phyloP scores from a whole-genome alignment of 2,329 filamentous ascomycete species.

The Colletotrichum horii region DNA sequence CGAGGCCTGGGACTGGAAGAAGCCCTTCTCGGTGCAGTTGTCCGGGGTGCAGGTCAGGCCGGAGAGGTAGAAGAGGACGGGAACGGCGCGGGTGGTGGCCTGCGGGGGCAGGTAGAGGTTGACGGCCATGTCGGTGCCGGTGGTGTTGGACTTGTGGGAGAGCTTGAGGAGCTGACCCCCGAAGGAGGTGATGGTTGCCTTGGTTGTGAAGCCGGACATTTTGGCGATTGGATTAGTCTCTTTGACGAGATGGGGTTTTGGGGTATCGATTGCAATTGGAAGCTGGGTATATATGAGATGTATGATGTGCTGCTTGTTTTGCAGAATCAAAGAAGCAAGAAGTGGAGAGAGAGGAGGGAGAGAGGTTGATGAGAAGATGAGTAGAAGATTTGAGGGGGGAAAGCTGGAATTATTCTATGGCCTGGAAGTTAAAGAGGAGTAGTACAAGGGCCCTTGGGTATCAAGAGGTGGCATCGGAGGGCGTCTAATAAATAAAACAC shows the following conservation, averaged over 20 bases:
- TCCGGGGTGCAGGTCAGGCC: conserved; percentile 95
- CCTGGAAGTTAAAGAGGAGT: conserved; percentile 7
- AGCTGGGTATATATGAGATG: conserved; percentile 13
- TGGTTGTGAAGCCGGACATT: conserved; percentile 84
- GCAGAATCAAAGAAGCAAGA: not conserved
- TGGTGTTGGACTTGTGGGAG: conserved; percentile 78
- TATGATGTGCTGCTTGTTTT: not conserved
- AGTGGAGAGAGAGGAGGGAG: not conserved
- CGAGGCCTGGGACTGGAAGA: conserved; percentile 85
- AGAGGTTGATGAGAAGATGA: not conserved
- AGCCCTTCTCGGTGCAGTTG: conserved; percentile 82
- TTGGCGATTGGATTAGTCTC: not conserved
- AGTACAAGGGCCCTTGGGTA: not conserved
- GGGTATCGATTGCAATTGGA: conserved; percentile 3
- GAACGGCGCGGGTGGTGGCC: conserved; percentile 65
- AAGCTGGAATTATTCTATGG: conserved; percentile 13
- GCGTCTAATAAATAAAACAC: conserved; percentile 21
- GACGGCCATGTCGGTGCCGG: conserved; percentile 87
- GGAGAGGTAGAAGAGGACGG: conserved; percentile 90
- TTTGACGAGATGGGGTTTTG: not conserved
- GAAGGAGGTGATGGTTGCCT: conserved; percentile 87
- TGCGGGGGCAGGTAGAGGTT: conserved; percentile 89
- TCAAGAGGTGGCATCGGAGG: conserved; percentile 2
- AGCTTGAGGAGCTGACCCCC: conserved; percentile 96
- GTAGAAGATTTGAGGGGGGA: not conserved